Percentiles rank a stretch among this genome's conserved stretches.
Evolutionary conservation across 2,329 filamentous ascomycete species (phyloP).

Genomic region (Xylariaceae sp.): DNA sequence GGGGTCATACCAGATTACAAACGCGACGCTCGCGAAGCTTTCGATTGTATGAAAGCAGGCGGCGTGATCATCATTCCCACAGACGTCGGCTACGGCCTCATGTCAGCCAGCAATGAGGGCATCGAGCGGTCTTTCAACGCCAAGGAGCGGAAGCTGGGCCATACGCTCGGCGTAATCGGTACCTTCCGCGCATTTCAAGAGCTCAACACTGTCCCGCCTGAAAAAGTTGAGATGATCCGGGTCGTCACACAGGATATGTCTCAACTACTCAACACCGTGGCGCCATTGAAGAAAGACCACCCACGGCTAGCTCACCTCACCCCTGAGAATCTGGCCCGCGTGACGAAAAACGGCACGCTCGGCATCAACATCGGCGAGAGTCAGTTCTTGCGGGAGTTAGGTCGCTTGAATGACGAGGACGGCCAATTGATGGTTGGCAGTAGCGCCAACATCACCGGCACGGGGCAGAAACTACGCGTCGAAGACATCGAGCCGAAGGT

Average conservation of each 20-base stretch:
- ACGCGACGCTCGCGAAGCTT: slow-evolving; percentile 23
- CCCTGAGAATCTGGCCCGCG: slow-evolving; percentile 9
- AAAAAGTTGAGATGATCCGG: slow-evolving; percentile 23
- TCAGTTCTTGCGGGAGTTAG: slow-evolving; percentile 20
- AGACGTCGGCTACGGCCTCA: slow-evolving; percentile 23
- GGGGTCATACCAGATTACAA: slow-evolving; percentile 18
- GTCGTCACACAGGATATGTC: slow-evolving; percentile 21
- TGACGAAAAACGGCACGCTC: slow-evolving; percentile 18
- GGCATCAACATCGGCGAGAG: slow-evolving; percentile 25
- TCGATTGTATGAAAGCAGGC: slow-evolving; percentile 20
- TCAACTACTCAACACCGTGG: slow-evolving; percentile 18
- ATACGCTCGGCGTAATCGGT: slow-evolving; percentile 25
- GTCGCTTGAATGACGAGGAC: slow-evolving; percentile 25
- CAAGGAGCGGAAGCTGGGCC: slow-evolving; percentile 20
- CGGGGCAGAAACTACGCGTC: slow-evolving; percentile 25
- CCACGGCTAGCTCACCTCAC: slow-evolving; percentile 16
- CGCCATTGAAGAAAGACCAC: slow-evolving; percentile 8
- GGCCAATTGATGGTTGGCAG: slow-evolving; percentile 24
- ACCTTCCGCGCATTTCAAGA: slow-evolving; percentile 11
- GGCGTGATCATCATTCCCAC: slow-evolving; percentile 23
- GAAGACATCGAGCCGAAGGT: slow-evolving; percentile 21
- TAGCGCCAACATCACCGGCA: slow-evolving; percentile 24
- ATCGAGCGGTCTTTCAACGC: slow-evolving; percentile 24
- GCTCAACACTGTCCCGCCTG: slow-evolving; percentile 11
- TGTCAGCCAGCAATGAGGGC: slow-evolving; percentile 20